Percentiles rank a stretch among this genome's conserved stretches.
These are phyloP conservation scores for Epichloe typhina DNA, from an alignment of 2,329 filamentous ascomycete genomes.

Conservation along the genomic window DNA sequence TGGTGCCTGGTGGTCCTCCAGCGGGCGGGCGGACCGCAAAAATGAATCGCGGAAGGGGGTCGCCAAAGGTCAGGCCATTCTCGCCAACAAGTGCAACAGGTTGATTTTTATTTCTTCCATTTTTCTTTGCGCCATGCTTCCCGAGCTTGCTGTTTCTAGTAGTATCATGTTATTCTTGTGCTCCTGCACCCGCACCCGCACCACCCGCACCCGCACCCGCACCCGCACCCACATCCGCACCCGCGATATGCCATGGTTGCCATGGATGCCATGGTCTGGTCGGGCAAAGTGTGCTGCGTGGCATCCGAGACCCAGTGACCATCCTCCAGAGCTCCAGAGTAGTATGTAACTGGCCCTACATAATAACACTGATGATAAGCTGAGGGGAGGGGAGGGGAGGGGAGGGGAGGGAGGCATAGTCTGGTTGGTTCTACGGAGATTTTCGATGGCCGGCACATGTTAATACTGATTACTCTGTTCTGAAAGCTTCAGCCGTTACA, in stretches of 20 bases:
- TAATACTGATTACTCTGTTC: not conserved
- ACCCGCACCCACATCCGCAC: too few relatives aligned
- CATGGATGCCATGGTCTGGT: too few relatives aligned
- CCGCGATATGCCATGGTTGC: too few relatives aligned
- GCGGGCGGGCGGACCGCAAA: not conserved
- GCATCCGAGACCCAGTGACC: not conserved
- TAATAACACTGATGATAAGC: not conserved
- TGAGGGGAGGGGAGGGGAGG: not conserved
- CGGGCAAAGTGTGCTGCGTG: too few relatives aligned
- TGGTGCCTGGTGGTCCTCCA: not conserved
- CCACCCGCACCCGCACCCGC: too few relatives aligned
- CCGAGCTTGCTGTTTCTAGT: not conserved
- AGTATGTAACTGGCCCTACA: too few relatives aligned
- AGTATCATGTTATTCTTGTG: not conserved
- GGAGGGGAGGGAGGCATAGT: too few relatives aligned
- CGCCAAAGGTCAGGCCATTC: slow-evolving; percentile 11
- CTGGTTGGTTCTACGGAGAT: not conserved
- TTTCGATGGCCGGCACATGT: not conserved
- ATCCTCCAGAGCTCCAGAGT: not conserved
- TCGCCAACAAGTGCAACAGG: not conserved
- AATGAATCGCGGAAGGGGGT: not conserved
- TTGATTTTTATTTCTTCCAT: not conserved
- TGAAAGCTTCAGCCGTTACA: not conserved
- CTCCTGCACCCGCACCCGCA: not conserved
- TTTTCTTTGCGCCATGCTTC: not conserved